Conservation (phyloP, 2,329 filamentous ascomycete genomes). For the Cladophialophora chaetospira region DNA sequence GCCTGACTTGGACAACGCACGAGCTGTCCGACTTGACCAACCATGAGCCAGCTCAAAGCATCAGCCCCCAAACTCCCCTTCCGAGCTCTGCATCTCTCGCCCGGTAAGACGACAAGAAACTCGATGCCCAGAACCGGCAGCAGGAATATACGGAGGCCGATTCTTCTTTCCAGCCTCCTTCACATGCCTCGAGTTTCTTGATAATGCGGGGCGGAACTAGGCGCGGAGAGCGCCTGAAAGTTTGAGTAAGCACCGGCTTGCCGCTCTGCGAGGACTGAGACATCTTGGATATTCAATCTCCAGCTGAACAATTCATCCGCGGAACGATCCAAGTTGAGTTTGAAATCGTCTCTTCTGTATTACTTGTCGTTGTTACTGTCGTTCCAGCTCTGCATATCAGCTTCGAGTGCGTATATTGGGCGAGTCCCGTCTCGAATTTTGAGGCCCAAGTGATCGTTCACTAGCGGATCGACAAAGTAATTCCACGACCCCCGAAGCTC, state of each 20-base stretch:
- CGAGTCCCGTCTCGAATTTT: not conserved
- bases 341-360: slow-evolving; percentile 1
- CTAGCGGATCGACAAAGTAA: not conserved
- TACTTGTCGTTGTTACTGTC: not conserved
- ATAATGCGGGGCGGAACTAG: slow-evolving; percentile 9
- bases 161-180: slow-evolving; percentile 8
- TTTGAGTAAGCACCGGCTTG: slow-evolving; percentile 8
- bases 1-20: too few relatives aligned
- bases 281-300: not conserved
- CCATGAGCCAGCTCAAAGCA: not conserved
- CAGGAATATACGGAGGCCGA: slow-evolving; percentile 10
- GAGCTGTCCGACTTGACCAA: not conserved
- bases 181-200: not conserved
- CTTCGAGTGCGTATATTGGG: slow-evolving; percentile 2
- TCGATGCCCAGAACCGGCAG: not conserved
- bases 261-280: slow-evolving; percentile 5
- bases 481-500: not conserved
- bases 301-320: slow-evolving; percentile 15
- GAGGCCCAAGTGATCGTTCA: not conserved
- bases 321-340: slow-evolving; percentile 9
- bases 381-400: not conserved
- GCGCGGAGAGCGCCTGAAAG: slow-evolving; percentile 7
- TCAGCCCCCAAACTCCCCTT: slow-evolving; percentile 2
- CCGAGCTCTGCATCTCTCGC: too few relatives aligned
- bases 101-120: not conserved